Evolutionary conservation across 805 yeast genomes (phyloP).

Genomic region (Cyberlindnera xylosilytica): DNA sequence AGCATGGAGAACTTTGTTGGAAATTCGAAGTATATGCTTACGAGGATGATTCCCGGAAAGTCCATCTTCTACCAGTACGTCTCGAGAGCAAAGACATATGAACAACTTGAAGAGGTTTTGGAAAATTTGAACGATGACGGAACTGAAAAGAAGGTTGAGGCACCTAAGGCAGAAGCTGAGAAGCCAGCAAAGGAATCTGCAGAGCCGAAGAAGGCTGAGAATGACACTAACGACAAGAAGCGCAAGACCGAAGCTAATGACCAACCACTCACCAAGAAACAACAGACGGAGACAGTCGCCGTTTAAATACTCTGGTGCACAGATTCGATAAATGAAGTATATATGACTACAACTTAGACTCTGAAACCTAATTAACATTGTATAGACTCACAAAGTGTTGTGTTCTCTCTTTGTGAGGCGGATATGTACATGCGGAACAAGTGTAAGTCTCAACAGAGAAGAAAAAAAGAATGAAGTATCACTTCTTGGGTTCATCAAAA

Average conservation of each 20-base stretch:
- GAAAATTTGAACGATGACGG: slow-evolving; percentile 21
- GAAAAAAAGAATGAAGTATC: not conserved
- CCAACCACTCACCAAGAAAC: slow-evolving; percentile 14
- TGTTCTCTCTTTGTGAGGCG: not conserved
- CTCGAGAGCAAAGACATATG: slow-evolving; percentile 51
- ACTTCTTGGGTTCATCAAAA: not conserved
- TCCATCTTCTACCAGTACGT: slow-evolving; percentile 55
- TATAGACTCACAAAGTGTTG: slow-evolving; percentile 3
- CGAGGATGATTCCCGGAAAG: slow-evolving; percentile 78
- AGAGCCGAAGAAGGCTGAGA: not conserved
- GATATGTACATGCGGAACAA: slow-evolving; percentile 2
- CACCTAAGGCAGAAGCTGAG: not conserved
- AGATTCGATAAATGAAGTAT: no score
- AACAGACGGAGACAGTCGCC: slow-evolving; percentile 13
- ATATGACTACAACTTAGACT: slow-evolving; percentile 1
- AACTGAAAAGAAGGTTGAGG: slow-evolving; percentile 10
- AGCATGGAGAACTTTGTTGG: slow-evolving; percentile 59
- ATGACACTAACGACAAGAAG: slow-evolving; percentile 14
- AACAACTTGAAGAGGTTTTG: slow-evolving; percentile 39
- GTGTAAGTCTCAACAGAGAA: not conserved
- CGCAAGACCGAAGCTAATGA: slow-evolving; percentile 15
- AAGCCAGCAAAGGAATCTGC: not conserved
- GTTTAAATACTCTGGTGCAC: no score
- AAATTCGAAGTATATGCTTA: slow-evolving; percentile 78
- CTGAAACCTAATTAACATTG: not conserved